phyloP scores from a whole-genome alignment of 768 basidiomycete species.

The Naganishia friedmannii region DNA sequence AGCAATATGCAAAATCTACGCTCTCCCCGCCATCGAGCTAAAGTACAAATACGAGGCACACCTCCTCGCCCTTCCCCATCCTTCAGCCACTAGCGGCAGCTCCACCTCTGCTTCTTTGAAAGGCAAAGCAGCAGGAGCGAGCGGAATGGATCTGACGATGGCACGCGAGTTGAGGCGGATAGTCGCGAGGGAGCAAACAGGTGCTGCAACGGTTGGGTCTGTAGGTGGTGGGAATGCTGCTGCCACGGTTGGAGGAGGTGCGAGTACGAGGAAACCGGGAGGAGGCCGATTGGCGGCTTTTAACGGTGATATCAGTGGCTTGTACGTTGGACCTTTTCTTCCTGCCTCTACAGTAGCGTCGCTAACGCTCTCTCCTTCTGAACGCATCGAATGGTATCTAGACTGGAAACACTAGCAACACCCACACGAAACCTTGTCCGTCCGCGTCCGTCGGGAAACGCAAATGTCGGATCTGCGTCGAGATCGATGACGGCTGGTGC shows the following conservation, averaged over 20 bases:
- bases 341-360: too few relatives aligned
- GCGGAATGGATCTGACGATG: slow-evolving; percentile 44
- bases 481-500: too few relatives aligned
- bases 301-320: slow-evolving; percentile 45
- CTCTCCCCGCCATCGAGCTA: slow-evolving; percentile 51
- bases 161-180: slow-evolving; percentile 50
- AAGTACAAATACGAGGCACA: slow-evolving; percentile 57
- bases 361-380: background rate
- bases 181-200: slow-evolving; percentile 40
- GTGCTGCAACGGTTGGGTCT: slow-evolving; percentile 20
- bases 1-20: slow-evolving; percentile 54
- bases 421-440: too few relatives aligned
- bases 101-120: slow-evolving; percentile 14
- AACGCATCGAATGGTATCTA: background rate
- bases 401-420: background rate
- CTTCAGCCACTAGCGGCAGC: slow-evolving; percentile 25
- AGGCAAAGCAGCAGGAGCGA: slow-evolving; percentile 37
- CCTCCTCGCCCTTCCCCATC: slow-evolving; percentile 40
- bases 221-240: background rate
- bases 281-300: slow-evolving; percentile 20
- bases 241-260: slow-evolving; percentile 30
- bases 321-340: slow-evolving; percentile 38
- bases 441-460: background rate
- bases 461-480: too few relatives aligned
- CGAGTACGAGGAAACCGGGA: slow-evolving; percentile 36